phyloP scores from a whole-genome alignment of 306 rosid species.

The Cucurbita pepo region DNA sequence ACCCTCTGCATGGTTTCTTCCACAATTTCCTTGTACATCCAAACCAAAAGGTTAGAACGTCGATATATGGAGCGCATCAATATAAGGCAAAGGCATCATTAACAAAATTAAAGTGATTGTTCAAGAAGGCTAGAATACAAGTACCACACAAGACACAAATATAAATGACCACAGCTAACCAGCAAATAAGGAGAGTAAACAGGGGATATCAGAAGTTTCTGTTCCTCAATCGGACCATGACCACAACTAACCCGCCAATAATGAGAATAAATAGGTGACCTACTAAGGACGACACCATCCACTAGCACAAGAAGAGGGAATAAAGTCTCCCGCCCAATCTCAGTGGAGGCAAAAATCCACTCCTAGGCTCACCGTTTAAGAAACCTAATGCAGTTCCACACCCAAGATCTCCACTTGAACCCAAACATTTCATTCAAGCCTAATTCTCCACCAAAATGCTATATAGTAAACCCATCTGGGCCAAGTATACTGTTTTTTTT shows the following conservation, averaged over 20 bases:
- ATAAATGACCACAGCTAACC: too few relatives aligned
- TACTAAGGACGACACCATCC: too few relatives aligned
- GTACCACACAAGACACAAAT: background rate
- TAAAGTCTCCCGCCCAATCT: background rate
- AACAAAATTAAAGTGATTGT: background rate
- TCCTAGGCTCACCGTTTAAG: background rate
- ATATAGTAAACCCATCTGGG: too few relatives aligned
- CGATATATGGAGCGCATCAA: background rate
- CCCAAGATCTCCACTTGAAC: background rate
- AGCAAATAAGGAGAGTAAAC: too few relatives aligned
- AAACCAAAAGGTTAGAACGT: slow-evolving; percentile 9
- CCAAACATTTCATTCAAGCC: background rate
- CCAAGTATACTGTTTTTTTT: too few relatives aligned
- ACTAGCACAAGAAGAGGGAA: background rate
- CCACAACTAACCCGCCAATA: background rate
- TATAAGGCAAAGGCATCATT: background rate
- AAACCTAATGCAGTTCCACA: background rate
- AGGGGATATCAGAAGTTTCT: too few relatives aligned
- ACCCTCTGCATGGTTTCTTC: slow-evolving; percentile 64
- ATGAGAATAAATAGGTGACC: too few relatives aligned
- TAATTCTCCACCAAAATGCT: too few relatives aligned
- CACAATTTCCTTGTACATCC: slow-evolving; percentile 41
- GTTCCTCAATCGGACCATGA: too few relatives aligned
- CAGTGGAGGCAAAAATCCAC: background rate
- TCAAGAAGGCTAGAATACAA: background rate